These are phyloP conservation scores for Lachnellula willkommii DNA, from an alignment of 2,329 filamentous ascomycete genomes.

Conservation along the genomic window DNA sequence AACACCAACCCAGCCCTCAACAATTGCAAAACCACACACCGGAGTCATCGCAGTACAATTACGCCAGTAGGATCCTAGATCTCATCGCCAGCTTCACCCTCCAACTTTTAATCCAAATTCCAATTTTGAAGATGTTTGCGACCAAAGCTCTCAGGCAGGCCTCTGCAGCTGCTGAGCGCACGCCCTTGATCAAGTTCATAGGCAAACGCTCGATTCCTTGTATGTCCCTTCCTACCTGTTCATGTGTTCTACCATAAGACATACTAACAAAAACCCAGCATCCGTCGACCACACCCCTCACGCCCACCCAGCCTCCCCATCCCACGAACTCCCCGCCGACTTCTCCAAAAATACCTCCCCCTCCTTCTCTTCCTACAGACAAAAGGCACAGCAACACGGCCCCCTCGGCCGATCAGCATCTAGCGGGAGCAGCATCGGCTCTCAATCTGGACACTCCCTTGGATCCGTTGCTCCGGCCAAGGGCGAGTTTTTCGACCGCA, in stretches of 20 bases:
- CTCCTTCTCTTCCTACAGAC: slow-evolving; percentile 55
- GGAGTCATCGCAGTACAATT: slow-evolving; percentile 5
- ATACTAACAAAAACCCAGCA: slow-evolving; percentile 35
- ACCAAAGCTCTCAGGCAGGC: slow-evolving; percentile 34
- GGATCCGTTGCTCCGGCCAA: slow-evolving; percentile 65
- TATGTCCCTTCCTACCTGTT: slow-evolving; percentile 23
- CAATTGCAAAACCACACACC: neutral
- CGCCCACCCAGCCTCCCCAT: slow-evolving; percentile 51
- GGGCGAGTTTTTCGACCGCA: slow-evolving; percentile 82
- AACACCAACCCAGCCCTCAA: neutral
- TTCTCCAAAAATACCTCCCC: slow-evolving; percentile 38
- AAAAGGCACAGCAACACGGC: slow-evolving; percentile 55
- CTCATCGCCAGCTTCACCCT: slow-evolving; percentile 11
- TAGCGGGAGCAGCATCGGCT: slow-evolving; percentile 23
- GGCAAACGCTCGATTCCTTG: slow-evolving; percentile 36
- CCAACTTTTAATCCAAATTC: neutral
- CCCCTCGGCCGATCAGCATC: slow-evolving; percentile 39
- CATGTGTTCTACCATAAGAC: neutral
- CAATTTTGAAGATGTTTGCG: slow-evolving; percentile 32
- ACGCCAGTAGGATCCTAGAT: slow-evolving; percentile 11
- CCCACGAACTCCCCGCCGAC: slow-evolving; percentile 48
- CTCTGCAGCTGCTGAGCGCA: slow-evolving; percentile 31
- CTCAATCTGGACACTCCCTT: slow-evolving; percentile 54
- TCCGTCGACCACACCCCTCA: slow-evolving; percentile 52
- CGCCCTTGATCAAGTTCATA: slow-evolving; percentile 39